These are phyloP conservation scores for Plectosphaerella sp. DNA, from an alignment of 2,329 filamentous ascomycete species.

Conservation along the genomic window DNA sequence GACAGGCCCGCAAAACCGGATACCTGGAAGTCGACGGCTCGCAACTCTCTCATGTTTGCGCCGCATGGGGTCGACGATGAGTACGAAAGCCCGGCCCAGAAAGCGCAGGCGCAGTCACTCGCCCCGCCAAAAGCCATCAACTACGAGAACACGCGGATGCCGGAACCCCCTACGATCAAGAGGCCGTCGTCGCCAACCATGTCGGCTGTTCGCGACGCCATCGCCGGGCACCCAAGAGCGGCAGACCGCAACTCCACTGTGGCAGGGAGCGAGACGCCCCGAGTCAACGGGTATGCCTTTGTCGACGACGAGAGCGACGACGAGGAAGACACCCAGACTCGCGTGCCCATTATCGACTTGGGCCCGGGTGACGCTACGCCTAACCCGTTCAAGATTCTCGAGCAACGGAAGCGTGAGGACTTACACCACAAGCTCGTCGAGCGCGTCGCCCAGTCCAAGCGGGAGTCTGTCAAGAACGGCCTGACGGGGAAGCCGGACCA, in stretches of 20 bases:
- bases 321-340: conserved; percentile 23
- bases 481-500: conserved; percentile 54
- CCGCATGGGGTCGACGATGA: conserved; percentile 61
- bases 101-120: conserved; percentile 64
- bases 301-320: conserved; percentile 74
- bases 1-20: conserved; percentile 74
- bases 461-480: conserved; percentile 53
- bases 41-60: conserved; percentile 84
- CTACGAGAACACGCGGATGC: conserved; percentile 80
- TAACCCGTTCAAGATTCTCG: conserved; percentile 77
- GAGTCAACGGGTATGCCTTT: conserved; percentile 90
- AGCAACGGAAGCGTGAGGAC: conserved; percentile 71
- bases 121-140: conserved; percentile 73
- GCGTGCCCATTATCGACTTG: conserved; percentile 48
- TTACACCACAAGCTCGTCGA: conserved; percentile 87
- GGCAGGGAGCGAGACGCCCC: conserved; percentile 72
- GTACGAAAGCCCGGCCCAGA: conserved; percentile 60
- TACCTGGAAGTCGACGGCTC: conserved; percentile 67
- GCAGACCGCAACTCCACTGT: conserved; percentile 57
- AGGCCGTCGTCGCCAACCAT: conserved; percentile 74
- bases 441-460: conserved; percentile 68
- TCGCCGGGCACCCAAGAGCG: conserved; percentile 64
- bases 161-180: conserved; percentile 37
- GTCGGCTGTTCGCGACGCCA: conserved; percentile 78
- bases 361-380: conserved; percentile 57